phyloP scores from a whole-genome alignment of 2,329 filamentous ascomycete species.

The Sarocladium brachiariae region DNA sequence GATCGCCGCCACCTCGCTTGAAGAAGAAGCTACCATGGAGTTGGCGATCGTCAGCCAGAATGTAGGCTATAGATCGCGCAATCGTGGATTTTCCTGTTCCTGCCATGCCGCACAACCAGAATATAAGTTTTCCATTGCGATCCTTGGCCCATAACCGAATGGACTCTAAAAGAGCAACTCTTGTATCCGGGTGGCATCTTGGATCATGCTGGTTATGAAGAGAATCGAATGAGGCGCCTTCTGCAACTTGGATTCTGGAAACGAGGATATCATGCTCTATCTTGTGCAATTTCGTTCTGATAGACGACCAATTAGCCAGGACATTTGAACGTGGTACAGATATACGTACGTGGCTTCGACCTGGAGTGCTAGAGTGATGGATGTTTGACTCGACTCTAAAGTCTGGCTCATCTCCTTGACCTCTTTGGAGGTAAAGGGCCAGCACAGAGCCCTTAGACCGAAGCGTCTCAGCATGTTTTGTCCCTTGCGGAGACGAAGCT shows the following conservation, averaged over 20 bases:
- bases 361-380: too few relatives aligned
- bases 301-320: too few relatives aligned
- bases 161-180: neutral
- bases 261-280: too few relatives aligned
- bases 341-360: too few relatives aligned
- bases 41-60: neutral
- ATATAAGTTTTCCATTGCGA: neutral
- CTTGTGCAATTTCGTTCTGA: too few relatives aligned
- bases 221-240: neutral
- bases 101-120: neutral
- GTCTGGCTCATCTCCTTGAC: too few relatives aligned
- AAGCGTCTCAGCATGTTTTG: too few relatives aligned
- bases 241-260: neutral
- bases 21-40: neutral
- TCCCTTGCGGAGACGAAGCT: too few relatives aligned
- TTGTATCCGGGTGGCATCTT: neutral
- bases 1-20: neutral
- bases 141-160: neutral
- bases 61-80: neutral
- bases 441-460: too few relatives aligned
- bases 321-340: too few relatives aligned
- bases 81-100: neutral
- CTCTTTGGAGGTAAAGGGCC: too few relatives aligned
- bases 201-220: neutral
- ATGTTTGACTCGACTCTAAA: too few relatives aligned